These are phyloP conservation scores for Epicoccum sorghinum DNA, from an alignment of 2,329 filamentous ascomycete species.

Conservation along the genomic window DNA sequence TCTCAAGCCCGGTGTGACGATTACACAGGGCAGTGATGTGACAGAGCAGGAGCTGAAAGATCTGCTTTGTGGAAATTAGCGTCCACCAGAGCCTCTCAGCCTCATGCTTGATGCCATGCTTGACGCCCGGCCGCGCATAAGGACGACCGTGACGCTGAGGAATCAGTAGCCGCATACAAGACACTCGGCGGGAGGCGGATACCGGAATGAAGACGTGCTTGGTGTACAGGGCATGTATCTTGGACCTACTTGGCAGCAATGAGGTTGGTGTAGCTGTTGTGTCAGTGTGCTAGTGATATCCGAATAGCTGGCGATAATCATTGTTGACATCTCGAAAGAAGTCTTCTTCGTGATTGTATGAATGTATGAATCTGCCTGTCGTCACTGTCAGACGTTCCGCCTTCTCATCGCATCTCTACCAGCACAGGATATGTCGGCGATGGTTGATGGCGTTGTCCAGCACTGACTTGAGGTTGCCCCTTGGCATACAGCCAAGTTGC, in stretches of 20 bases:
- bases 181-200: background rate
- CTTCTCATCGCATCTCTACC: background rate
- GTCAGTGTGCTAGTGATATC: background rate
- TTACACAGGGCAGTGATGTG: background rate
- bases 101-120: background rate
- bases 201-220: constrained; percentile 2
- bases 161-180: background rate
- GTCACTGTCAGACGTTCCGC: too few species aligned
- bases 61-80: background rate
- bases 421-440: too few species aligned
- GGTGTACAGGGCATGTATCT: background rate
- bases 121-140: background rate
- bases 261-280: background rate
- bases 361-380: too few species aligned
- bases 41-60: background rate
- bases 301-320: background rate
- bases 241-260: constrained; percentile 2
- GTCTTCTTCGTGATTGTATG: too few species aligned
- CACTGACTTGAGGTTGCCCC: background rate
- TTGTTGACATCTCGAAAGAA: too few species aligned
- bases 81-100: constrained; percentile 1
- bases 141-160: background rate
- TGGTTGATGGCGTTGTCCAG: background rate
- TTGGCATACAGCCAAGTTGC: constrained; percentile 2
- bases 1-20: background rate